Conservation (phyloP, 2,329 filamentous ascomycete species). For the Corynespora cassiicola region DNA sequence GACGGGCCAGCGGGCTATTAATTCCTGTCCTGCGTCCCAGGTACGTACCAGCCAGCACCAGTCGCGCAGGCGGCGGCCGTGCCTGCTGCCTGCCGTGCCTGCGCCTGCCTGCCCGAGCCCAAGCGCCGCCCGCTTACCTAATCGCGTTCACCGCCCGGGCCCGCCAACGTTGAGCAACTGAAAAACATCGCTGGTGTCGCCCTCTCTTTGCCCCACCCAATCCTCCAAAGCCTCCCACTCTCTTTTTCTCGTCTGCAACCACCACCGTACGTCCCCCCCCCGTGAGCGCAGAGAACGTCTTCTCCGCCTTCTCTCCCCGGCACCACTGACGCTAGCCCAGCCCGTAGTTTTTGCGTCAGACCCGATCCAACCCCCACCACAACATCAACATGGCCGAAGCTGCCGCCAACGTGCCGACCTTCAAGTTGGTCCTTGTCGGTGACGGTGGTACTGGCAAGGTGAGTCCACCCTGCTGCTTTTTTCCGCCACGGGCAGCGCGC, state of each 20-base stretch:
- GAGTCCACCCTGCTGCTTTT: conserved; percentile 46
- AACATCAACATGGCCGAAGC: conserved; percentile 65
- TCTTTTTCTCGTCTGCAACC: conserved; percentile 28
- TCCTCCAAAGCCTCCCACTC: conserved; percentile 30
- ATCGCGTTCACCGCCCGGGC: conserved; percentile 26
- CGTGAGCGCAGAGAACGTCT: too few relatives aligned
- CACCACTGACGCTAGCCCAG: background rate
- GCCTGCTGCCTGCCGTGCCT: conserved; percentile 10
- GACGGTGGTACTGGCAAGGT: conserved; percentile 99
- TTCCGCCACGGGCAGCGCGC: conserved; percentile 4
- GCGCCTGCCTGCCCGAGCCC: conserved; percentile 23
- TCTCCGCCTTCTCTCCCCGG: conserved; percentile 24
- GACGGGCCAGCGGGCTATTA: too few relatives aligned
- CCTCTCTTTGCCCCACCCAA: conserved; percentile 41
- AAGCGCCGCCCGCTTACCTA: conserved; percentile 24
- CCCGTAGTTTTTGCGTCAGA: conserved; percentile 33
- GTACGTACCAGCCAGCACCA: too few relatives aligned
- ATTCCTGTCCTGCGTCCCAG: too few relatives aligned
- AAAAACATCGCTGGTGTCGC: conserved; percentile 41
- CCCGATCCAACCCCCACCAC: conserved; percentile 39
- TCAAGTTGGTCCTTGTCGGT: conserved; percentile 99
- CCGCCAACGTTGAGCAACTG: conserved; percentile 37
- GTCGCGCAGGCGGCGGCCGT: conserved; percentile 1
- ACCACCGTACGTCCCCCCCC: conserved; percentile 28
- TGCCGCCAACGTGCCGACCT: conserved; percentile 72